These are phyloP conservation scores for Pestalotiopsis sp. DNA, from an alignment of 2,329 filamentous ascomycete species.

Conservation along the genomic window DNA sequence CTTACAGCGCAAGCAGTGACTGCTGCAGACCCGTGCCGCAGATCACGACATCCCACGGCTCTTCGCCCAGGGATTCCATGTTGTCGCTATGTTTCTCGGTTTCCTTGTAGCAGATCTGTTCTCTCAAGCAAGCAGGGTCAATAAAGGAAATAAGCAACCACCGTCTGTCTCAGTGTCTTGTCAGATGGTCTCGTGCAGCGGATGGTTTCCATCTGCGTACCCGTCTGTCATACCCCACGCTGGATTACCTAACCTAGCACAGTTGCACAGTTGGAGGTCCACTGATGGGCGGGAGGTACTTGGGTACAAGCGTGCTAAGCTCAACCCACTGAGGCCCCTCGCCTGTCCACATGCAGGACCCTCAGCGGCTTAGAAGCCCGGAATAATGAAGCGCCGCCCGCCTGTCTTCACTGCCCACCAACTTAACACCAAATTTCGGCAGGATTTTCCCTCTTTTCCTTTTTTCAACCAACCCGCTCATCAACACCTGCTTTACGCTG, in stretches of 20 bases:
- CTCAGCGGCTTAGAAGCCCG: not conserved
- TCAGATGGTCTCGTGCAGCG: not conserved
- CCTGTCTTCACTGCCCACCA: not conserved
- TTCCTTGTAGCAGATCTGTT: too few relatives aligned
- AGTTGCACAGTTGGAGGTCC: not conserved
- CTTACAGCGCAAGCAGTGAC: constrained; percentile 79
- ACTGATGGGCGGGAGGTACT: not conserved
- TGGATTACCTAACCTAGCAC: not conserved
- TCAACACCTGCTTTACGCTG: constrained; percentile 27
- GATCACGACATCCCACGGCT: constrained; percentile 78
- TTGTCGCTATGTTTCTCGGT: constrained; percentile 15
- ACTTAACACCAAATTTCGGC: not conserved
- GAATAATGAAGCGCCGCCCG: not conserved
- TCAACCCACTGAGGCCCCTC: not conserved
- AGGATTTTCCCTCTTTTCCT: constrained; percentile 16
- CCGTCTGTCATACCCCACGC: not conserved
- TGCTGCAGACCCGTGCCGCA: constrained; percentile 77
- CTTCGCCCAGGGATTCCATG: constrained; percentile 77
- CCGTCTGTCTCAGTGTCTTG: not conserved
- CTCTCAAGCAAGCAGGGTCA: constrained; percentile 10
- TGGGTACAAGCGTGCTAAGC: not conserved
- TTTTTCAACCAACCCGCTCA: constrained; percentile 28
- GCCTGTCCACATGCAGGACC: too few relatives aligned
- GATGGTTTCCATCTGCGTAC: not conserved
- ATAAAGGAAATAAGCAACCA: constrained; percentile 6